phyloP scores from a whole-genome alignment of 2,329 filamentous ascomycete genomes.

The Raffaelea ambrosiae region DNA sequence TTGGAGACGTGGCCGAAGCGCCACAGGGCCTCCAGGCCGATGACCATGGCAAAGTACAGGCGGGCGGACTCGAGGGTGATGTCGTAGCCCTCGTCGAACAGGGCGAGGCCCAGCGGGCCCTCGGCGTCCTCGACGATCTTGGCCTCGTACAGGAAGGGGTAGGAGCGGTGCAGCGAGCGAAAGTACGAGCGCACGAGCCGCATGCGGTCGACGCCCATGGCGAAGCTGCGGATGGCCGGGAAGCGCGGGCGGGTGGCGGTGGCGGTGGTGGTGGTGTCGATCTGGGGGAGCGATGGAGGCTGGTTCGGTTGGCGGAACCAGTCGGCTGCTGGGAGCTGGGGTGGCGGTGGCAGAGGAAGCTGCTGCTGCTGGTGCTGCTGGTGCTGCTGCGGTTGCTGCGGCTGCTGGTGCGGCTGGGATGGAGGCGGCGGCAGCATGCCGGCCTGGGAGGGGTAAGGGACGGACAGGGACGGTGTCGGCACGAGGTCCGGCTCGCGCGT shows the following conservation, averaged over 20 bases:
- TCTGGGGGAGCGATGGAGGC: too few relatives aligned
- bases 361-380: too few relatives aligned
- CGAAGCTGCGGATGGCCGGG: constrained; percentile 1
- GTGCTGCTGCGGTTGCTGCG: too few relatives aligned
- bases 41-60: constrained; percentile 35
- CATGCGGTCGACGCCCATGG: constrained; percentile 4
- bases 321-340: too few relatives aligned
- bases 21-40: constrained; percentile 33
- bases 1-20: constrained; percentile 29
- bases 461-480: too few relatives aligned
- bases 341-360: too few relatives aligned
- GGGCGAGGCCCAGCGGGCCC: constrained; percentile 12
- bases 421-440: too few relatives aligned
- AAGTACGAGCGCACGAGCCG: constrained; percentile 35
- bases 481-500: too few relatives aligned
- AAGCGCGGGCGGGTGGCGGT: background rate
- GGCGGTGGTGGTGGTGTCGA: too few relatives aligned
- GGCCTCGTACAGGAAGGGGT: constrained; percentile 32
- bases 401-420: too few relatives aligned
- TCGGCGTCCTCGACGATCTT: constrained; percentile 26
- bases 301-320: too few relatives aligned
- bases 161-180: constrained; percentile 34
- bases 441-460: too few relatives aligned
- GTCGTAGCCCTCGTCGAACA: constrained; percentile 10
- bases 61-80: constrained; percentile 24